These are phyloP conservation scores for Dimargaris verticillata DNA, from an alignment of 192 early-diverging fungal species.

Conservation along the genomic window DNA sequence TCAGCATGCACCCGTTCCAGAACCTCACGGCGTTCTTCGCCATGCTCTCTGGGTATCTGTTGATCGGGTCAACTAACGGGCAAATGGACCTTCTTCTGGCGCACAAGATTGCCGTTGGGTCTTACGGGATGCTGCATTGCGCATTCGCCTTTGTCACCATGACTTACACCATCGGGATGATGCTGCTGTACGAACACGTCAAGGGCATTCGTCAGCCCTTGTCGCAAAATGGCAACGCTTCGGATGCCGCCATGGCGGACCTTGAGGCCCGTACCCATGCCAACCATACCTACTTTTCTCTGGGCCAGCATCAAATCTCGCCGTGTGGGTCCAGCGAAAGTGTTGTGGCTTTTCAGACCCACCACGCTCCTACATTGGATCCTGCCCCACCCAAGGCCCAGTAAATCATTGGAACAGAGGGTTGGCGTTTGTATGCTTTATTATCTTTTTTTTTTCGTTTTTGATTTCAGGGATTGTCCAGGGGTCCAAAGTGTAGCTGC, in stretches of 20 bases:
- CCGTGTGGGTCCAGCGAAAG: neutral
- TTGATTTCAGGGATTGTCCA: neutral
- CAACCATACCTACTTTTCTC: neutral
- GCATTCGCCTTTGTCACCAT: neutral
- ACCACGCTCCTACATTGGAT: neutral
- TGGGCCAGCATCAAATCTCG: neutral
- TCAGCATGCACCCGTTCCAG: slow-evolving; percentile 4
- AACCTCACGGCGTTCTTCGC: slow-evolving; percentile 2
- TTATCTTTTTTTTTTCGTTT: neutral
- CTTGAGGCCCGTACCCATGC: neutral
- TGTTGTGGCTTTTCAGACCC: neutral
- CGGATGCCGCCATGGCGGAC: neutral
- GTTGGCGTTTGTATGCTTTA: neutral
- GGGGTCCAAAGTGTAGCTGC: neutral
- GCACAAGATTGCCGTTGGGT: neutral
- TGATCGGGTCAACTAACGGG: slow-evolving; percentile 6
- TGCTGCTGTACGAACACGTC: neutral
- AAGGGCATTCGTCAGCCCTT: neutral
- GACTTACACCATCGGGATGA: neutral
- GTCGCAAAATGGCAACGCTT: neutral
- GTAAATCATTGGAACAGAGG: neutral
- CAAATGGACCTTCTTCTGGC: neutral
- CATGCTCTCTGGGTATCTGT: neutral
- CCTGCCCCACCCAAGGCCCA: neutral
- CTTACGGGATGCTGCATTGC: neutral